Evolutionary conservation across 108 stramenopile genomes (phyloP).

Genomic region (Nitzschia putrida): DNA sequence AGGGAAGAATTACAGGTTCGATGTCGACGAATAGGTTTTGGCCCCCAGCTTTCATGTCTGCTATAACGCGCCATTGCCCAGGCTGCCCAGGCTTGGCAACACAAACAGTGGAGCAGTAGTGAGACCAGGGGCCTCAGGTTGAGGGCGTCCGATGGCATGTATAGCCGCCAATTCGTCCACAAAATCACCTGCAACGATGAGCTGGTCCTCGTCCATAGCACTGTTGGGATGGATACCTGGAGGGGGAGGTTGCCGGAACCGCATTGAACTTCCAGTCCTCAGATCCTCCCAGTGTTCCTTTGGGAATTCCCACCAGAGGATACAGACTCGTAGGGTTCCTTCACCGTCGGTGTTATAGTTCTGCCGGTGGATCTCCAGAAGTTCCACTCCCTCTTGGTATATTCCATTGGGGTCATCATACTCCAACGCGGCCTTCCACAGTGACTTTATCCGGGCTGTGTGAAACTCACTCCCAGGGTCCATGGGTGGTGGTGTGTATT

Average conservation of each 20-base stretch:
- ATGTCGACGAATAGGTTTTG: not conserved
- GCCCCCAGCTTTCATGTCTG: not conserved
- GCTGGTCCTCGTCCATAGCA: slow-evolving; percentile 6
- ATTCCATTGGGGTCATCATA: not conserved
- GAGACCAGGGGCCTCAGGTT: not conserved
- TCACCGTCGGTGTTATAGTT: not conserved
- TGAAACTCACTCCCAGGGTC: too few relatives aligned
- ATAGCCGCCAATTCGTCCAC: slow-evolving; percentile 17
- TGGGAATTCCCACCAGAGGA: slow-evolving; percentile 30
- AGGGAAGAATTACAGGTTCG: not conserved
- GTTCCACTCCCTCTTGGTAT: not conserved
- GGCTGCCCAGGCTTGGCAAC: slow-evolving; percentile 17
- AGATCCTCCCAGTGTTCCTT: slow-evolving; percentile 17
- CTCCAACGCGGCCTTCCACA: not conserved
- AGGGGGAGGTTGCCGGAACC: not conserved
- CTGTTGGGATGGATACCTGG: not conserved
- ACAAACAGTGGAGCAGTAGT: slow-evolving; percentile 6
- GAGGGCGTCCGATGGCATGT: not conserved
- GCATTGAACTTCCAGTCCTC: slow-evolving; percentile 2
- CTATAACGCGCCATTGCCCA: slow-evolving; percentile 13
- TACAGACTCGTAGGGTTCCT: not conserved
- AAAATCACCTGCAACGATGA: slow-evolving; percentile 10
- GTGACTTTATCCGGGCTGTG: not conserved
- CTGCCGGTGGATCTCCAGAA: not conserved
- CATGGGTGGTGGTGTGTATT: too few relatives aligned